Base-by-base conservation (phyloP, 116 monocot genomes). In the Papilionanthe hybrid region DNA sequence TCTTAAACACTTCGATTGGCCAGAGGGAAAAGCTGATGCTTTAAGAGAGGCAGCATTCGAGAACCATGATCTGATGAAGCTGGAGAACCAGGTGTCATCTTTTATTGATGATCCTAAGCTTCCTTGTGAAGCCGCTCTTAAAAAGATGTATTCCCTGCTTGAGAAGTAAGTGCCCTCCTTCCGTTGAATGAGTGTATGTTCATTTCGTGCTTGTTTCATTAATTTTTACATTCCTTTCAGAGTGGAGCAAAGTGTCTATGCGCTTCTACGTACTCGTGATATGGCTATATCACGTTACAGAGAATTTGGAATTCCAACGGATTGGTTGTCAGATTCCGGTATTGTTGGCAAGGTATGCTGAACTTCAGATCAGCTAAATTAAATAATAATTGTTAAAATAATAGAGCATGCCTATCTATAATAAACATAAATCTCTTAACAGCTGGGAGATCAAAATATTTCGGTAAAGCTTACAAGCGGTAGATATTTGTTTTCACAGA, bases 1-100 rank as follows among this genome's bases (percentile, higher is more conserved):
- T 78, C 92, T 96, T 20, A 96, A 96, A 60, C 92, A 96, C 78
- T 96, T 96, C 37, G 93, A 96, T 75, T 96, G 96, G 96, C 96
- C 96, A 23, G 96, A 96, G 79, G 88, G 96, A 5, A 96, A 96
- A 84, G 91, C 93, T 5, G 96, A 96, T 90, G 96, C 96, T 42
- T 42, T 96, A 65, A 81, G 96, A 79, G 96, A 96, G 81, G 92
- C 93, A 66, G 93, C 91, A 74, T 96, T 96, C 30, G 96, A 96
- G 48, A 89, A 92, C 58, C 94, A 96, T 79, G 93, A 96, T 82
- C 83, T 96, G 83, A 84, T 88, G 90, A 96, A 96, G 83, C 76
- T 96, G 67, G 91, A 92, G 79, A 89, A 82, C 22, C 86, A 81
- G 48, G 91, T 92, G 63, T 84, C 92, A 15, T 80, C 83, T 74